Evolutionary conservation across 1,284 basidiomycete species (phyloP), one percentile per base, ranked within the genome.

Genomic region (Takashimella tepidaria): DNA sequence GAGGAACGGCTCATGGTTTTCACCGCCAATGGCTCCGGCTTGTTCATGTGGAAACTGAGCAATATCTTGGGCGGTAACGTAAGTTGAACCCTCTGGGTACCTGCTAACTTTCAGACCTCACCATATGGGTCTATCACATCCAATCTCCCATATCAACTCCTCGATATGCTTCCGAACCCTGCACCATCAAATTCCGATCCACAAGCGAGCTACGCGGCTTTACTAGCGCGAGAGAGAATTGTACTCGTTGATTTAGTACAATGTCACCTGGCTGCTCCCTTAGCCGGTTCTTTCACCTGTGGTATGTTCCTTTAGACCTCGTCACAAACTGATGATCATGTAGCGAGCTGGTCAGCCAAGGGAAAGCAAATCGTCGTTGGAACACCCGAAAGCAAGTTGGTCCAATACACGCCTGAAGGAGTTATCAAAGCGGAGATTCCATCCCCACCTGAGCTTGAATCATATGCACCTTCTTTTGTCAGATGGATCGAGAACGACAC

Each of bases 311-410:
- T 19, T 1, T 19, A 24, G 3, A 51, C 60, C 19, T 45, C 55
- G 45, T 40, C 58, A 22, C 40, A 66, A 43, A 54, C 16, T 48
- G 26, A 63, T 42, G 59, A 66, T n/a, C 52, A 41, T 62, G 62
- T 61, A 55, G 75, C 75, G 2, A 76, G 76, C 60, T 82, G 81
- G 81, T 80, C 79, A 2, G 77, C 76, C 22, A 80, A 79, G 60
- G 81, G 81, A 43, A 82, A 81, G 68, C 80, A 81, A 62, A 65
- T 82, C n/a, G 78, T 78, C 2, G 64, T 79, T 4, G 80, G 80
- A 12, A 70, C 72, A 2, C 58, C 64, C 1, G 55, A 67, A 3
- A 80, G 80, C 22, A 67, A 66, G 41, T 62, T 82, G 23, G 65
- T 72, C 3, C 80, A 82, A 58, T 76, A 77, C 58, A 77, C 78